phyloP scores from a whole-genome alignment of 306 rosid genomes.

The Ceratonia siliqua region DNA sequence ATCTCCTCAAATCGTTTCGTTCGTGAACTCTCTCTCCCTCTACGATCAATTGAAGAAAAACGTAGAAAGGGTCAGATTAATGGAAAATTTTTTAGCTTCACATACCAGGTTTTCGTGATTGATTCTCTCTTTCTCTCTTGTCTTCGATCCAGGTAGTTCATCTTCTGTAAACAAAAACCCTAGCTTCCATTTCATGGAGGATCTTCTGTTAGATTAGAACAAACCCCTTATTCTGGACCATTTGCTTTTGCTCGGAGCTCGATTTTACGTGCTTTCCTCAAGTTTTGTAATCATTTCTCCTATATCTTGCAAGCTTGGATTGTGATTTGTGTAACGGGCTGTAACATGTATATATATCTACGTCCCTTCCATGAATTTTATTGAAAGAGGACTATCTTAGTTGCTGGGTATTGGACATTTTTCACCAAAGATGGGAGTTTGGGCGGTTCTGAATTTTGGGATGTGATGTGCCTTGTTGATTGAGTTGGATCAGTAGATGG shows the following conservation, averaged over 20 bases:
- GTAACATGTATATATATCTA: slow-evolving; percentile 33
- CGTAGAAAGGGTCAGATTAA: slow-evolving; percentile 24
- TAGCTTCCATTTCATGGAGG: slow-evolving; percentile 39
- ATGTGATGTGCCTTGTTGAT: slow-evolving; percentile 44
- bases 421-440: slow-evolving; percentile 36
- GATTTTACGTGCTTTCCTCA: slow-evolving; percentile 24
- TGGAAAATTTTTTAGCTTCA: slow-evolving; percentile 17
- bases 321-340: slow-evolving; percentile 39
- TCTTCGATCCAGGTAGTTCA: slow-evolving; percentile 51
- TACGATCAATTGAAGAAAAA: slow-evolving; percentile 41
- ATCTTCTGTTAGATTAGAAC: slow-evolving; percentile 44
- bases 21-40: slow-evolving; percentile 30
- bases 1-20: slow-evolving; percentile 36
- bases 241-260: slow-evolving; percentile 35
- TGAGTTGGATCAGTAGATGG: slow-evolving; percentile 57
- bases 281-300: slow-evolving; percentile 21
- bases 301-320: neutral
- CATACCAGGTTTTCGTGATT: slow-evolving; percentile 10
- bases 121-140: slow-evolving; percentile 18
- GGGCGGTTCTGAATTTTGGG: slow-evolving; percentile 36
- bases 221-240: slow-evolving; percentile 44
- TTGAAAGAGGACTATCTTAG: slow-evolving; percentile 37
- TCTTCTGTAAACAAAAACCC: slow-evolving; percentile 45
- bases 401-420: slow-evolving; percentile 28
- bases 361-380: slow-evolving; percentile 28